Evolutionary conservation across 768 basidiomycete genomes (phyloP).

Genomic region (Saitozyma sp.): DNA sequence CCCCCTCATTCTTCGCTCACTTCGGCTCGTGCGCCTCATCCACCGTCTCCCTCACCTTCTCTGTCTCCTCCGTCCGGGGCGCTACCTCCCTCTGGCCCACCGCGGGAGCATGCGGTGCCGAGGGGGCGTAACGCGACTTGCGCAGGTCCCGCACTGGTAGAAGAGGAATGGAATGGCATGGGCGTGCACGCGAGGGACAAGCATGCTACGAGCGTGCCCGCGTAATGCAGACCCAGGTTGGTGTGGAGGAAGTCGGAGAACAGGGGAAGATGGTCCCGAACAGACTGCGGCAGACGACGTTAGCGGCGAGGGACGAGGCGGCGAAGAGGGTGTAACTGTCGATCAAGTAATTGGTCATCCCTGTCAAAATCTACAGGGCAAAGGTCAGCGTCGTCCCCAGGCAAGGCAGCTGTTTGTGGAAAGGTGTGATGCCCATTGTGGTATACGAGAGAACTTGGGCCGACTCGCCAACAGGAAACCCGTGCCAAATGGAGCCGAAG

Average conservation of each 20-base stretch:
- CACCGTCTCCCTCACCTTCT: too few relatives aligned
- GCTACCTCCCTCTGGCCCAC: too few relatives aligned
- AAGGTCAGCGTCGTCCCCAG: too few relatives aligned
- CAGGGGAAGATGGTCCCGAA: constrained; percentile 55
- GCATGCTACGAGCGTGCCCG: constrained; percentile 34
- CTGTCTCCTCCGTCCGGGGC: too few relatives aligned
- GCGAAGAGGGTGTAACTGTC: constrained; percentile 65
- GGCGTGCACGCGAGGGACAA: constrained; percentile 36
- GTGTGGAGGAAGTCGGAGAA: constrained; percentile 47
- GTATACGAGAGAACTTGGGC: too few relatives aligned
- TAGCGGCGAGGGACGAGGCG: constrained; percentile 69
- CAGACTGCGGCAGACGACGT: constrained; percentile 64
- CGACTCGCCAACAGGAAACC: constrained; percentile 66
- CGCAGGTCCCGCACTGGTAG: constrained; percentile 62
- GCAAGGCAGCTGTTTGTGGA: too few relatives aligned
- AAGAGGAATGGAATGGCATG: constrained; percentile 62
- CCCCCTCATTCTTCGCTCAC: too few relatives aligned
- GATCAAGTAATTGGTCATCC: constrained; percentile 61
- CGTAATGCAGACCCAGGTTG: constrained; percentile 49
- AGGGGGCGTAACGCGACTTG: constrained; percentile 27
- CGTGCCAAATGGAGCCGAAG: constrained; percentile 59
- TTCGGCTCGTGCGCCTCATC: too few relatives aligned
- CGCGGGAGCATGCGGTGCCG: too few relatives aligned
- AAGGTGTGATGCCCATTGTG: too few relatives aligned
- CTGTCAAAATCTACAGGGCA: constrained; percentile 53